Evolutionary conservation across 2,329 filamentous ascomycete species (phyloP), one percentile per base, ranked within the genome.

Genomic region (Alternaria sp.): DNA sequence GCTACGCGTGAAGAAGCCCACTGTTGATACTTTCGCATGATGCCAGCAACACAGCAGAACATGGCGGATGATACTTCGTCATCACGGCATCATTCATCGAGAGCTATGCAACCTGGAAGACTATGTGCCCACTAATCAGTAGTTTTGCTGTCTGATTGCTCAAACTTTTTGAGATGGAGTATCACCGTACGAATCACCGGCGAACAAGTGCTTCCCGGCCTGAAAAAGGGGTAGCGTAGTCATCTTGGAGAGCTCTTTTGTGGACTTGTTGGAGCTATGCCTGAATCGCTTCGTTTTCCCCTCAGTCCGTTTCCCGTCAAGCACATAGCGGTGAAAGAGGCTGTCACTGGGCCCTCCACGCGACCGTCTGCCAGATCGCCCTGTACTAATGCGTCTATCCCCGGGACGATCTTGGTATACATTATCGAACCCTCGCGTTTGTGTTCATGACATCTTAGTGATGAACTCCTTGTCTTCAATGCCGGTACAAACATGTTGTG

Each of bases 221-320:
- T 22, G n/a, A 20, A 24, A 34, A n/a, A 44, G 24, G 16, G 32
- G 30, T 43, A 39, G 24, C 26, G 38, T 42, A n/a, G 39, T 32
- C 36, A 36, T 56, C 39, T 56, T 47, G 41, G 42, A 24, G 51
- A 52, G 39, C 42, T 36, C 30, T 30, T 46, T 34, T 43, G 52
- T 57, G 49, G 56, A 38, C 34, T 53, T 42, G 28, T 47, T 39
- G 28, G 43, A 49, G 43, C 59, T 64, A 66, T 60, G 16, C 59
- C 64, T 57, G 24, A 64, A 53, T 39, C 24, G 54, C 54, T 54
- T 59, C 51, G 51, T 54, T 54, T 54, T 57, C 54, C 64, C 65
- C 61, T 61, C 61, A 58, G 26, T 62, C 57, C 62, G 60, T 65
- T 65, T 54, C 53, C 63, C 63, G 65, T 59, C 34, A 48, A 52